Conservation (phyloP, 768 basidiomycete genomes). For the Amanita molliuscula region DNA sequence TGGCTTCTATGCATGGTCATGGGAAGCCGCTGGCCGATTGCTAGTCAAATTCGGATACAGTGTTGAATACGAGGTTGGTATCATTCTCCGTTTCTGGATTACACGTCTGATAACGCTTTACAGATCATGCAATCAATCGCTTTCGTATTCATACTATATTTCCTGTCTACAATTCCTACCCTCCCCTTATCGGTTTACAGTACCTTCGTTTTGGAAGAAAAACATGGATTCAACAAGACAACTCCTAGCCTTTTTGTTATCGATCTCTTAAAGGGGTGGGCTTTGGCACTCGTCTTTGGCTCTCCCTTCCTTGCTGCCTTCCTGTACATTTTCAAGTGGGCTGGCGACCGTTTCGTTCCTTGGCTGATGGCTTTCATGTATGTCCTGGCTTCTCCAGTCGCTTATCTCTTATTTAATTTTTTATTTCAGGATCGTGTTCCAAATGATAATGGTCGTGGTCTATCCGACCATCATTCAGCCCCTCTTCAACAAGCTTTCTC, state of each 20-base stretch:
- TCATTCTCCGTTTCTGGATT: neutral
- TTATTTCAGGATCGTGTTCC: constrained; percentile 58
- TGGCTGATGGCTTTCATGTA: constrained; percentile 93
- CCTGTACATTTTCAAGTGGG: constrained; percentile 86
- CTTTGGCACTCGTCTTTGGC: constrained; percentile 59
- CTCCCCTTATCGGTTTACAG: constrained; percentile 75
- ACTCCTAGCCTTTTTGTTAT: constrained; percentile 63
- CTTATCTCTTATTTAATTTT: neutral
- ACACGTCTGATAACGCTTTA: neutral
- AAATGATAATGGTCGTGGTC: constrained; percentile 72
- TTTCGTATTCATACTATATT: constrained; percentile 59
- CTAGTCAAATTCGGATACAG: constrained; percentile 52
- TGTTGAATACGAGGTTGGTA: constrained; percentile 59
- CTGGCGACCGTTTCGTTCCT: constrained; percentile 85
- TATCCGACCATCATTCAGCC: constrained; percentile 89
- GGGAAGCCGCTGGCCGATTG: constrained; percentile 50
- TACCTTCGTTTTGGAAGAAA: constrained; percentile 91
- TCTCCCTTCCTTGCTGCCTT: constrained; percentile 82
- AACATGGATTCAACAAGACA: constrained; percentile 96
- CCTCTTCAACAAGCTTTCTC: constrained; percentile 94
- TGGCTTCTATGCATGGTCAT: constrained; percentile 78
- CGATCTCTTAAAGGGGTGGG: constrained; percentile 78
- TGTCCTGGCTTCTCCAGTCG: constrained; percentile 16
- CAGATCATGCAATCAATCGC: constrained; percentile 81
- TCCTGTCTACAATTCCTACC: constrained; percentile 55